Conservation (phyloP, 805 yeast genomes). For the Pichia cabralensis region DNA sequence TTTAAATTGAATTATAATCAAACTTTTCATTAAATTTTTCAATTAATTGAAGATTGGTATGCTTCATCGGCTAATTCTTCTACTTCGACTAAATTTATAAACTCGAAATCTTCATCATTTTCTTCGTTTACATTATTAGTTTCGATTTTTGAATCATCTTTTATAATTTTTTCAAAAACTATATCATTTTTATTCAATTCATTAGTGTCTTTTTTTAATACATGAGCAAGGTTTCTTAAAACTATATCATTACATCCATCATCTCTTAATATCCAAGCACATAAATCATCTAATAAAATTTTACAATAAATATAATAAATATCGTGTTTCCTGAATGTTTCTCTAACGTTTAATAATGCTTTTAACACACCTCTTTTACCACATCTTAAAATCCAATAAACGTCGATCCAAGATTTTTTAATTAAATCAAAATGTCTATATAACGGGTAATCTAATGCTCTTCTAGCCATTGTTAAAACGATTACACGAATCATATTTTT, state of each 20-base stretch:
- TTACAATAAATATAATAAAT: constrained; percentile 76
- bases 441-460: constrained; percentile 73
- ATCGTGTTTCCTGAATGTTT: constrained; percentile 73
- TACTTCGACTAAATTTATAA: constrained; percentile 42
- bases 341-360: constrained; percentile 50
- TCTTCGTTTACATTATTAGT: constrained; percentile 29
- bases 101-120: constrained; percentile 28
- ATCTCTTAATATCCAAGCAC: constrained; percentile 61
- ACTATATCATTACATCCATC: constrained; percentile 45
- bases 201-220: constrained; percentile 37
- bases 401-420: constrained; percentile 65
- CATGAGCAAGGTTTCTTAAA: constrained; percentile 57
- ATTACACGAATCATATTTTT: constrained; percentile 37
- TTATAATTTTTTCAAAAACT: constrained; percentile 43
- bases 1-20: neutral
- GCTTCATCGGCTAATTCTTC: constrained; percentile 49
- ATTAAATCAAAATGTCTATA: constrained; percentile 61
- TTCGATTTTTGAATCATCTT: constrained; percentile 22
- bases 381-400: constrained; percentile 47
- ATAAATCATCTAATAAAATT: constrained; percentile 65
- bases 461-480: constrained; percentile 51
- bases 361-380: constrained; percentile 63
- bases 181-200: constrained; percentile 35
- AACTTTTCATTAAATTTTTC: neutral
- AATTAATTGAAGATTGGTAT: too few relatives aligned